A percentile compares a stretch with the other conserved stretches of the same genome.
These are phyloP conservation scores for Fusarium sarcochroum DNA, from an alignment of 2,329 filamentous ascomycete species.

Conservation along the genomic window DNA sequence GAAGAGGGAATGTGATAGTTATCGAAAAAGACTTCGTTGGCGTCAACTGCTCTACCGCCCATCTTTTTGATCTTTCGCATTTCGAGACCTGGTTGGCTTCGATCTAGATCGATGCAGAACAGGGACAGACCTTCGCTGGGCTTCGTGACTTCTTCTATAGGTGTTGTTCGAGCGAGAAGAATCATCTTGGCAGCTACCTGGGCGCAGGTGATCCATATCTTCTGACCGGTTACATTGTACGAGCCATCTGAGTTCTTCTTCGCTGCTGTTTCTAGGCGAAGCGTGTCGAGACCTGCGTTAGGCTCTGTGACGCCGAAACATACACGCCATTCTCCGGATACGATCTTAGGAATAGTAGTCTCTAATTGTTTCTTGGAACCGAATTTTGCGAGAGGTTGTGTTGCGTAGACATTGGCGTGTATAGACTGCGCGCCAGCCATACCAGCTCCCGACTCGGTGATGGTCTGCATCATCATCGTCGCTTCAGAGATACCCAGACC, in stretches of 20 bases:
- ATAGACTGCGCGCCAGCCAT: conserved; percentile 78
- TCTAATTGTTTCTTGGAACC: conserved; percentile 75
- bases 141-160: conserved; percentile 75
- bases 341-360: conserved; percentile 77
- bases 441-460: conserved; percentile 82
- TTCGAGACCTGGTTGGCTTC: conserved; percentile 69
- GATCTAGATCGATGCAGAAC: conserved; percentile 85
- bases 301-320: conserved; percentile 92
- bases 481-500: conserved; percentile 85
- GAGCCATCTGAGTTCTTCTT: conserved; percentile 65
- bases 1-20: conserved; percentile 76
- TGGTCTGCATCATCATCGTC: conserved; percentile 89
- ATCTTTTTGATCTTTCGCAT: conserved; percentile 85
- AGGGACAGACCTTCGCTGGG: conserved; percentile 82
- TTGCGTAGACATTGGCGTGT: conserved; percentile 80
- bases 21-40: conserved; percentile 91
- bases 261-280: conserved; percentile 77
- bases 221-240: conserved; percentile 81
- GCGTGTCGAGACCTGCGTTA: conserved; percentile 83
- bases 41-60: conserved; percentile 85
- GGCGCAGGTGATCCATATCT: conserved; percentile 91
- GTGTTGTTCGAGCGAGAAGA: conserved; percentile 81
- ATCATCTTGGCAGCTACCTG: conserved; percentile 89
- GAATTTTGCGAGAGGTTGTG: conserved; percentile 81
- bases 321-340: conserved; percentile 77